Percentiles rank a stretch among this genome's conserved stretches.
phyloP scores from a whole-genome alignment of 306 rosid species.

The Chamaecrista fasciculata region DNA sequence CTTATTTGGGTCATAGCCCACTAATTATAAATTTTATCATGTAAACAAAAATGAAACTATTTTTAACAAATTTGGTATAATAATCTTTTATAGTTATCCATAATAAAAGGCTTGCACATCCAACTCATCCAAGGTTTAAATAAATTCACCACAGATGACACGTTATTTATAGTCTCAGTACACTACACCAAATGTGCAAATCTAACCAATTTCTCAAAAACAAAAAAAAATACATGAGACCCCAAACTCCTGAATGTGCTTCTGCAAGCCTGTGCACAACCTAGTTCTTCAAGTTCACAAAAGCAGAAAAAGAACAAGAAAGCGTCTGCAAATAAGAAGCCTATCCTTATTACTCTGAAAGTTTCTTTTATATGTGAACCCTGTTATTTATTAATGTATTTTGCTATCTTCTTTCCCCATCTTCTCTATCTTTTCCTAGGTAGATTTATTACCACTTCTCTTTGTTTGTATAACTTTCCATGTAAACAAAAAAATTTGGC shows the following conservation, averaged over 20 bases:
- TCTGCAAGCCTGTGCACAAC: slow-evolving; percentile 27
- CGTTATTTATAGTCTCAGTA: too few species aligned
- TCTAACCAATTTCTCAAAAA: too few species aligned
- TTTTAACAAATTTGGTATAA: too few species aligned
- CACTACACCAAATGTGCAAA: too few species aligned
- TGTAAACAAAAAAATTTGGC: neutral
- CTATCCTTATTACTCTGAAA: slow-evolving; percentile 35
- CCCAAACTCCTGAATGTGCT: slow-evolving; percentile 26
- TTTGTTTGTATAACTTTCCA: neutral
- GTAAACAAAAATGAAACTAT: too few species aligned
- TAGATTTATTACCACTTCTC: neutral
- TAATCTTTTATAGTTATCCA: too few species aligned
- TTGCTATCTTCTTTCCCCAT: neutral
- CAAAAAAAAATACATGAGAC: slow-evolving; percentile 10
- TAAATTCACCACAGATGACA: too few species aligned
- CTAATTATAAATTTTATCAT: too few species aligned
- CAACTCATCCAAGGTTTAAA: too few species aligned
- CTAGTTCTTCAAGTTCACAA: slow-evolving; percentile 28
- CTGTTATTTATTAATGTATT: neutral
- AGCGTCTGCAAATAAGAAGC: slow-evolving; percentile 45
- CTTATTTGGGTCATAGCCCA: too few species aligned
- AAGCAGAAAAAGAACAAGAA: slow-evolving; percentile 43
- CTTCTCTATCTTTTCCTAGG: neutral
- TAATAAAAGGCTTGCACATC: too few species aligned
- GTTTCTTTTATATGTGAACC: slow-evolving; percentile 22